Evolutionary conservation across 78 protist species (phyloP).

Genomic region (Isochrysis galbana): DNA sequence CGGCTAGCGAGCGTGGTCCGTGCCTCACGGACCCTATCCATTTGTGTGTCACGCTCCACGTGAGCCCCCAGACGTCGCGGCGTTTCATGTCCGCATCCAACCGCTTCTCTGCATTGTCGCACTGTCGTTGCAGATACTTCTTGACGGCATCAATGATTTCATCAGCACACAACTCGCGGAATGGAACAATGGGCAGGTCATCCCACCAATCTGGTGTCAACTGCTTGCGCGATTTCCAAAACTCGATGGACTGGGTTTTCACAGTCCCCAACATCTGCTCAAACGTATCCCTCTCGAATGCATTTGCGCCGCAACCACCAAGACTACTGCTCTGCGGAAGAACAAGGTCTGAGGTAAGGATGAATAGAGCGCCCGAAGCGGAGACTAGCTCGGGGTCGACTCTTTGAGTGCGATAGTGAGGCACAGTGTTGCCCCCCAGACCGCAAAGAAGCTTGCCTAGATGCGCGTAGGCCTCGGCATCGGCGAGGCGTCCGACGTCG

Average conservation of each 20-base stretch:
- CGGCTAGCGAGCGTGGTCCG: background rate
- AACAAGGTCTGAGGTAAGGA: background rate
- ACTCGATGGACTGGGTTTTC: background rate
- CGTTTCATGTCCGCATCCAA: background rate
- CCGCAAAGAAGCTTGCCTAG: slow-evolving; percentile 8
- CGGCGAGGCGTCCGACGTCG: background rate
- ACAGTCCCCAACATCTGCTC: background rate
- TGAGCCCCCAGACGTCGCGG: background rate
- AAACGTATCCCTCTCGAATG: background rate
- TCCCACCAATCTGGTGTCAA: background rate
- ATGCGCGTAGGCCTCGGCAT: background rate
- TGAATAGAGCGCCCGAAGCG: background rate
- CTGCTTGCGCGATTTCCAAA: background rate
- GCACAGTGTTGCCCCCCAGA: background rate
- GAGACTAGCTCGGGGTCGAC: background rate
- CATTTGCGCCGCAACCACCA: background rate
- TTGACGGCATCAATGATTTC: background rate
- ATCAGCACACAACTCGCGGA: background rate
- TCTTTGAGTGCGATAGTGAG: background rate
- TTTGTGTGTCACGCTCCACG: background rate
- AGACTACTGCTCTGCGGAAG: background rate
- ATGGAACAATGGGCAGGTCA: background rate
- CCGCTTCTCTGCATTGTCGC: background rate
- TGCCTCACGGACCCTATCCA: background rate
- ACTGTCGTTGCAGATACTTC: background rate